Conservation (phyloP, 768 basidiomycete genomes). For the Pulveroboletus sp. region DNA sequence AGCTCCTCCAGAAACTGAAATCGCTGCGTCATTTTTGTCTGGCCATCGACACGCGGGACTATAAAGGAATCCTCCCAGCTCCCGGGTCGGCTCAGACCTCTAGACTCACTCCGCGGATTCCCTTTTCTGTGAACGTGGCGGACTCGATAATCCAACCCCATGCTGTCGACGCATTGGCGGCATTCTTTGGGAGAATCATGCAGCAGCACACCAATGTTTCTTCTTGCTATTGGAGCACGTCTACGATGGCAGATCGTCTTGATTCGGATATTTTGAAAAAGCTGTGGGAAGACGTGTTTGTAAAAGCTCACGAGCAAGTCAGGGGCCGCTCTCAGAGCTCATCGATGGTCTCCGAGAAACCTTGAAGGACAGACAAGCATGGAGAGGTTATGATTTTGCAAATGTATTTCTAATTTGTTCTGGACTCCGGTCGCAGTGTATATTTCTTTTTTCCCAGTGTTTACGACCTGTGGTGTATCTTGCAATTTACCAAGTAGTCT, state of each 20-base stretch:
- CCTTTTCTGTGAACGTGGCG: conserved; percentile 12
- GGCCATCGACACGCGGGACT: conserved; percentile 14
- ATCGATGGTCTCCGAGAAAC: not conserved
- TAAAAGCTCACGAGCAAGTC: conserved; percentile 8
- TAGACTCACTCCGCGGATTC: not conserved
- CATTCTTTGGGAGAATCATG: conserved; percentile 17
- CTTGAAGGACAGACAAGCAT: not conserved
- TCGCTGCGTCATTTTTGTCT: conserved; percentile 4
- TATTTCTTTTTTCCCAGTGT: too few relatives aligned
- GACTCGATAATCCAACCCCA: conserved; percentile 16
- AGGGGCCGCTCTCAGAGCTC: not conserved
- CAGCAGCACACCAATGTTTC: not conserved
- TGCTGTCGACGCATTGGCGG: conserved; percentile 12
- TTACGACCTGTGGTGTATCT: too few relatives aligned
- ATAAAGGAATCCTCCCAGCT: not conserved
- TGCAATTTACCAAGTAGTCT: too few relatives aligned
- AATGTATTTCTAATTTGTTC: too few relatives aligned
- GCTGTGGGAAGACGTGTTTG: conserved; percentile 19
- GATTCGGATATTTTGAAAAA: conserved; percentile 11
- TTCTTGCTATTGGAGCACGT: conserved; percentile 9
- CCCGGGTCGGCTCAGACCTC: not conserved
- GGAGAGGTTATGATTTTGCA: not conserved
- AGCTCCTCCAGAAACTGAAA: conserved; percentile 7
- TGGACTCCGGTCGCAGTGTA: too few relatives aligned
- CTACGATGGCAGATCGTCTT: conserved; percentile 6